These are phyloP conservation scores for Quercus berberidifolia DNA, from an alignment of 306 rosid genomes.

Conservation along the genomic window DNA sequence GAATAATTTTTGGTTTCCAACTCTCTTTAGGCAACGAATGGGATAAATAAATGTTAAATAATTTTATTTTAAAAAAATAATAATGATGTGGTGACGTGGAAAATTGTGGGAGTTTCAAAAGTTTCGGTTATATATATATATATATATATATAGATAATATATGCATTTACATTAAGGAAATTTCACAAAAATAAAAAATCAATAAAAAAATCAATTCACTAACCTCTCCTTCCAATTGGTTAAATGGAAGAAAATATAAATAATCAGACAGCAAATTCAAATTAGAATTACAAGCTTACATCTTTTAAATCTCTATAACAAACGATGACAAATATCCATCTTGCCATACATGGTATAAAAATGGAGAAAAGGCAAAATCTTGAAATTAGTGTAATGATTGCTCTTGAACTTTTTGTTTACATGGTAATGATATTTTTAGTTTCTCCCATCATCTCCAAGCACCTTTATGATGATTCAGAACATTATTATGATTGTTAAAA, in stretches of 20 bases:
- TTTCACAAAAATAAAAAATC: slow-evolving; percentile 6
- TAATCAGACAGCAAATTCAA: not conserved
- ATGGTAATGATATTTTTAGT: not conserved
- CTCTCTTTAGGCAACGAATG: too few relatives aligned
- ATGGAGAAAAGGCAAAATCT: not conserved
- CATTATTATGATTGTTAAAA: not conserved
- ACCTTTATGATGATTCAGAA: not conserved
- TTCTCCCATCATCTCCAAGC: not conserved
- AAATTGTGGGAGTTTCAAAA: too few relatives aligned
- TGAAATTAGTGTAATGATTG: too few relatives aligned
- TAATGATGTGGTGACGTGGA: too few relatives aligned
- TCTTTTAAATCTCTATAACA: not conserved
- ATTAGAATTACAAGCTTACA: not conserved
- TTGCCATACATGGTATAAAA: not conserved
- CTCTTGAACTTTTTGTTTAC: not conserved
- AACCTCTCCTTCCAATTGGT: slow-evolving; percentile 37
- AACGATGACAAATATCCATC: not conserved
- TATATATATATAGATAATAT: not conserved
- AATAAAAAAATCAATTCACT: slow-evolving; percentile 26
- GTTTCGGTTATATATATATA: too few relatives aligned
- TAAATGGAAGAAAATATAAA: slow-evolving; percentile 12
- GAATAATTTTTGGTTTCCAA: too few relatives aligned
- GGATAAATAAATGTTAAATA: too few relatives aligned
- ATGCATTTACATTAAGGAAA: slow-evolving; percentile 39
- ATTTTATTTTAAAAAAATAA: too few relatives aligned